Evolutionary conservation across 2,329 filamentous ascomycete species (phyloP), one percentile per base, ranked within the genome.

Genomic region (Drechslera avenae): DNA sequence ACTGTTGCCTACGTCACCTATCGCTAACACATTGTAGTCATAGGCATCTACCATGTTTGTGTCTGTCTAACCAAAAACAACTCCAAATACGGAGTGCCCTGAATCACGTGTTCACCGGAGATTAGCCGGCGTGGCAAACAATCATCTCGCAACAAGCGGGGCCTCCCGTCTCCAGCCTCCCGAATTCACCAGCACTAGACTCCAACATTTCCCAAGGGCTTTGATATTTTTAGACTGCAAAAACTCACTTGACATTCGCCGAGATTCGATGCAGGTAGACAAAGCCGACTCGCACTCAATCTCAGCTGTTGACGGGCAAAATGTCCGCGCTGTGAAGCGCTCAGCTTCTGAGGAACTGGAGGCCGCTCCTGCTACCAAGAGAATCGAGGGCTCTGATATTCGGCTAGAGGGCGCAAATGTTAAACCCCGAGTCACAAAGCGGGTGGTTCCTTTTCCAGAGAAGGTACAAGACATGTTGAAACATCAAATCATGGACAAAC

Each of bases 401-500:
- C 21, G 39, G 21, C 23, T 36, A 14, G 30, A 14, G 3, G 28
- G 33, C 23, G n/a, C n/a, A 17, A 42, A 37, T 34, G 21, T 36
- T 41, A 33, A 47, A 37, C 42, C 49, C 31, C 14, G 14, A 41
- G 12, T 18, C 28, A 39, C 42, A 4, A 23, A 19, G 13, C 18
- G 37, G 37, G 37, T 18, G 32, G 42, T 42, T 47, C 33, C 40
- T 45, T 46, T 52, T 26, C 49, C 32, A 37, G 49, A 52, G 18
- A 52, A 46, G 49, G 49, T 52, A 52, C 26, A 37, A 21, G 19
- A n/a, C 37, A 37, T 14, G 7, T 28, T 28, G 9, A 9, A 28
- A 28, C 26, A 23, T 41, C 33, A 18, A 39, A 32, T 40, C 40
- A 35, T 21, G 13, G 23, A 21, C 16, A 33, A 34, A 34, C 10